Evolutionary conservation across 208 protist species (phyloP).

Genomic region (Acanthamoeba sp.): DNA sequence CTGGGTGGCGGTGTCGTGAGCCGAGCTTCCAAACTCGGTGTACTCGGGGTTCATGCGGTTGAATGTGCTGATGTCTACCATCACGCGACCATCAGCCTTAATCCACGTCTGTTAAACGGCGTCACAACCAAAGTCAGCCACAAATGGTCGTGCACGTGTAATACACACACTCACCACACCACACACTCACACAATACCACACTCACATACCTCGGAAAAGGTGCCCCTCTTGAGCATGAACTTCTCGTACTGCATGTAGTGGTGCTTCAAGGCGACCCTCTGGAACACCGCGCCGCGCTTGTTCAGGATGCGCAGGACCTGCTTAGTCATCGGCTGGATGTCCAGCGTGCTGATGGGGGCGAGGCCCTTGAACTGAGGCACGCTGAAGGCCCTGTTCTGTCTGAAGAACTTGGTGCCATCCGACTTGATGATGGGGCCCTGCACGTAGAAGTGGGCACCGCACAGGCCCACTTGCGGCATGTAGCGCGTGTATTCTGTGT

Average conservation of each 20-base stretch:
- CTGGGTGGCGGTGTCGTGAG: constrained; percentile 58
- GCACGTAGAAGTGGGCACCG: constrained; percentile 50
- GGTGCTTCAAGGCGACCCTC: constrained; percentile 31
- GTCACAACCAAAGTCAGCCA: background rate
- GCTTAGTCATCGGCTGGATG: constrained; percentile 72
- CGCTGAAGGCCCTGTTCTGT: background rate
- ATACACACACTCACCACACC: too few relatives aligned
- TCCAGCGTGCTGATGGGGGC: background rate
- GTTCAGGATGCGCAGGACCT: constrained; percentile 56
- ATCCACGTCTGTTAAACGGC: background rate
- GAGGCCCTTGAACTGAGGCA: constrained; percentile 3
- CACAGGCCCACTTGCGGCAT: background rate
- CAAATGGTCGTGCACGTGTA: background rate
- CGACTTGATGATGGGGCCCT: constrained; percentile 63
- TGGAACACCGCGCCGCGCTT: constrained; percentile 28
- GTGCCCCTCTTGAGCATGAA: constrained; percentile 42
- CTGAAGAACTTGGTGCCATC: constrained; percentile 49
- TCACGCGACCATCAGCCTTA: constrained; percentile 66
- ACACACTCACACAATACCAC: too few relatives aligned
- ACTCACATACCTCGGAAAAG: background rate
- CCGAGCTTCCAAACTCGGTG: constrained; percentile 67
- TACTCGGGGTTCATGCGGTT: constrained; percentile 75
- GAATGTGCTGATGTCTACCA: constrained; percentile 74
- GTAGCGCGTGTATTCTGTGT: constrained; percentile 51
- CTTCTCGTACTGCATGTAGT: constrained; percentile 67